Percentiles rank a stretch among this genome's conserved stretches.
These are phyloP conservation scores for Xylaria sp. DNA, from an alignment of 2,329 filamentous ascomycete species.

Conservation along the genomic window DNA sequence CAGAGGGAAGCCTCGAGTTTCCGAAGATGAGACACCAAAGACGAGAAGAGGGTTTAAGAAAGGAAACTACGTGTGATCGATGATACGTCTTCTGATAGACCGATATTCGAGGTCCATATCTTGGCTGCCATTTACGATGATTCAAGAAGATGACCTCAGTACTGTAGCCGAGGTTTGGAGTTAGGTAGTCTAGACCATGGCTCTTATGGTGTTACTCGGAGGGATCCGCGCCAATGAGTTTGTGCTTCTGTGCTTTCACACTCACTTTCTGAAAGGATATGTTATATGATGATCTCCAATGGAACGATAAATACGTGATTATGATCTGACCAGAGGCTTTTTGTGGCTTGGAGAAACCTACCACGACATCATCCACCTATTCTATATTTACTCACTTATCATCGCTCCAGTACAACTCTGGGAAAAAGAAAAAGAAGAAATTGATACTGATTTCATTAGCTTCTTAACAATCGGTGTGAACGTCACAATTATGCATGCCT, in stretches of 20 bases:
- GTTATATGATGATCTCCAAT: background rate
- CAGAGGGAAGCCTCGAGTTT: conserved; percentile 45
- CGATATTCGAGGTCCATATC: background rate
- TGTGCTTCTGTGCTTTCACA: background rate
- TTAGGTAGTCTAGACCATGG: background rate
- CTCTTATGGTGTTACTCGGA: background rate
- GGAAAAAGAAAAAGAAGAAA: too few species aligned
- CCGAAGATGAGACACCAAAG: conserved; percentile 47
- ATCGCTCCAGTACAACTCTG: too few species aligned
- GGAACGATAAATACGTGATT: background rate
- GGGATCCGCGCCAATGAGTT: background rate
- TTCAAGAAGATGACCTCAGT: too few species aligned
- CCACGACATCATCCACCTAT: too few species aligned
- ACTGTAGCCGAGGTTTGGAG: background rate
- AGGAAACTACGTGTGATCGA: conserved; percentile 21
- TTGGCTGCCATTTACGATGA: background rate
- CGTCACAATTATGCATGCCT: conserved; percentile 3
- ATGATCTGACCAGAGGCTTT: conserved; percentile 17
- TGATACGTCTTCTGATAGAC: background rate
- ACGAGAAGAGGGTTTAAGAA: conserved; percentile 50
- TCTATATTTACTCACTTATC: background rate
- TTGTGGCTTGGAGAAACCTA: background rate
- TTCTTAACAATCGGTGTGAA: conserved; percentile 7
- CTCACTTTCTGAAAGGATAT: background rate
- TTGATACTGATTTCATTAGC: background rate